These are phyloP conservation scores for Sparassis latifolia DNA, from an alignment of 1,284 basidiomycete species.

Conservation along the genomic window DNA sequence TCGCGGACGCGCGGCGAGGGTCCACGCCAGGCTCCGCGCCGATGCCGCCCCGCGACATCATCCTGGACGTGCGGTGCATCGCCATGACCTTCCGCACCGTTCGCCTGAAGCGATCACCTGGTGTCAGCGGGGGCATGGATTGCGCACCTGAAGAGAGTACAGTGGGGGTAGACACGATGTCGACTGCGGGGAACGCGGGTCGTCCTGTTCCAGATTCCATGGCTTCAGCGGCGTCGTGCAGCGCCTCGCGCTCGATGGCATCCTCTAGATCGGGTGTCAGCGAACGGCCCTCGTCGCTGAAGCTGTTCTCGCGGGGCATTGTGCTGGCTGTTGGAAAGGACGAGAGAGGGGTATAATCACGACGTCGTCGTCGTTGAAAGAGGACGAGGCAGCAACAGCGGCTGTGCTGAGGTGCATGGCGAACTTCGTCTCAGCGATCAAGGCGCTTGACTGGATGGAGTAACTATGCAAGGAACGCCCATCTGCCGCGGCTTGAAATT, in stretches of 20 bases:
- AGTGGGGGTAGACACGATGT: slow-evolving; percentile 10
- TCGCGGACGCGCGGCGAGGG: slow-evolving; percentile 45
- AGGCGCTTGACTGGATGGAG: too few relatives aligned
- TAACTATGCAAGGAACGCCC: too few relatives aligned
- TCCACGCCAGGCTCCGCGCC: slow-evolving; percentile 64
- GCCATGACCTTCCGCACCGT: slow-evolving; percentile 50
- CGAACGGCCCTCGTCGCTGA: slow-evolving; percentile 52
- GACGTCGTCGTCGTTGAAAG: neutral
- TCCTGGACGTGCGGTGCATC: slow-evolving; percentile 41
- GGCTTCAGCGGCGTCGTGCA: neutral
- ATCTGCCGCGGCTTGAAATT: too few relatives aligned
- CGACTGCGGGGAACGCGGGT: neutral
- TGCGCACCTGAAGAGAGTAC: neutral
- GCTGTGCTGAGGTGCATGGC: too few relatives aligned
- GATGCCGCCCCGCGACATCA: slow-evolving; percentile 32
- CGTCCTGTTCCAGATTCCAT: neutral
- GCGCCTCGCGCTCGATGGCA: slow-evolving; percentile 12
- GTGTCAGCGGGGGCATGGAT: slow-evolving; percentile 19
- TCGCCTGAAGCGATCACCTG: slow-evolving; percentile 42
- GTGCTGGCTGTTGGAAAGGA: too few relatives aligned
- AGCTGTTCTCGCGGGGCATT: slow-evolving; percentile 55
- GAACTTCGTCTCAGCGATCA: too few relatives aligned
- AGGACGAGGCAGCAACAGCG: neutral
- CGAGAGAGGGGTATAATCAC: too few relatives aligned
- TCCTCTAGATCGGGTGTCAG: slow-evolving; percentile 45